phyloP scores from a whole-genome alignment of 2,329 filamentous ascomycete species.

The Dothiorella sarmentorum region DNA sequence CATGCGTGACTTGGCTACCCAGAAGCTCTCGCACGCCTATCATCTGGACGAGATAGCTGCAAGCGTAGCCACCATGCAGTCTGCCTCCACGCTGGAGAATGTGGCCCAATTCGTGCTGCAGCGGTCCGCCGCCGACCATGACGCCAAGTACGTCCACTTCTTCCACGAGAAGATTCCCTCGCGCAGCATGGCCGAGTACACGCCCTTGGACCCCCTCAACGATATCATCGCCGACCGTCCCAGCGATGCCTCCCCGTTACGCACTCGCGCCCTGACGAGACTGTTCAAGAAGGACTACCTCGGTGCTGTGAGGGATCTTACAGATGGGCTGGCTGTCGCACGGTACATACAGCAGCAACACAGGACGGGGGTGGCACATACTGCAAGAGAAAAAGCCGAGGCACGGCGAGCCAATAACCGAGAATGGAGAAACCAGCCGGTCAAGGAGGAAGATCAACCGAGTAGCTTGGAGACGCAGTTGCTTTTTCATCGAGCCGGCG shows the following conservation, averaged over 20 bases:
- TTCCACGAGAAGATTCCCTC: conserved; percentile 88
- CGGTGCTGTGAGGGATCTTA: conserved; percentile 68
- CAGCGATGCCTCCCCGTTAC: conserved; percentile 61
- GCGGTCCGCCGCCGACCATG: conserved; percentile 62
- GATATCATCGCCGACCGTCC: conserved; percentile 65
- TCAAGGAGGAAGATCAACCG: conserved; percentile 65
- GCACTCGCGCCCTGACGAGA: conserved; percentile 71
- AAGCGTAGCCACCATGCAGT: conserved; percentile 80
- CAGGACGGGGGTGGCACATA: conserved; percentile 46
- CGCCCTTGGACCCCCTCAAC: conserved; percentile 62
- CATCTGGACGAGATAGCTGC: conserved; percentile 78
- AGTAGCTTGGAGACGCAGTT: conserved; percentile 72
- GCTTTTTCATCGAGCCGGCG: conserved; percentile 70
- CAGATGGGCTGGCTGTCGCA: conserved; percentile 58
- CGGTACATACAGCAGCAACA: conserved; percentile 55
- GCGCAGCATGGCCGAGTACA: conserved; percentile 68
- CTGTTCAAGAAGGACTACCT: conserved; percentile 72
- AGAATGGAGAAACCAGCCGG: conserved; percentile 32
- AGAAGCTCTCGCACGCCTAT: conserved; percentile 74
- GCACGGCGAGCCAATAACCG: conserved; percentile 26
- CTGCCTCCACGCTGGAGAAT: conserved; percentile 71
- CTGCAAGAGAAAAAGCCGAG: conserved; percentile 35
- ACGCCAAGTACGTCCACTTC: conserved; percentile 87
- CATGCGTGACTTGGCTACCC: conserved; percentile 76
- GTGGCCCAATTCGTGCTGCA: conserved; percentile 71